These are phyloP conservation scores for Pythium guiyangense DNA, from an alignment of 352 stramenopile genomes.

Conservation along the genomic window DNA sequence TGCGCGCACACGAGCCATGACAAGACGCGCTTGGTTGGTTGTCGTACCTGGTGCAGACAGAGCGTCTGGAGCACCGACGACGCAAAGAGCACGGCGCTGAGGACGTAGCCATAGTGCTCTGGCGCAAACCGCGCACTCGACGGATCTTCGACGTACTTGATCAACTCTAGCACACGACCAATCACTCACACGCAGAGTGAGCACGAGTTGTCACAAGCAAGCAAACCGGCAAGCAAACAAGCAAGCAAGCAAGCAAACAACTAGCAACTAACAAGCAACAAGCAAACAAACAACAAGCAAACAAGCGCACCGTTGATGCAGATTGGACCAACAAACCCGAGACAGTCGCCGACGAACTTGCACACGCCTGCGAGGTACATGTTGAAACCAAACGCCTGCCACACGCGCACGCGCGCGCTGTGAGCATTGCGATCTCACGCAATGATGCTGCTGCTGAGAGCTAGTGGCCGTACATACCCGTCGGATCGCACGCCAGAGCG, in stretches of 20 bases:
- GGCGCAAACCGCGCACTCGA: constrained; percentile 33
- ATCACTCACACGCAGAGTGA: not conserved
- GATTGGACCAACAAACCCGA: constrained; percentile 88
- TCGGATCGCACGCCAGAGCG: constrained; percentile 42
- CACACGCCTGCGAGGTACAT: constrained; percentile 87
- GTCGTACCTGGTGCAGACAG: constrained; percentile 46
- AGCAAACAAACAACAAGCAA: not conserved
- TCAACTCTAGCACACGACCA: constrained; percentile 20
- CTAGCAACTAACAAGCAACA: not conserved
- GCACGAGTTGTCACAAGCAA: not conserved
- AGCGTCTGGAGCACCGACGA: constrained; percentile 46
- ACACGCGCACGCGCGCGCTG: constrained; percentile 17
- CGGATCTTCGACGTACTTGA: constrained; percentile 64
- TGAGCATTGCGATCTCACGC: not conserved
- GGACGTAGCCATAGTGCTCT: constrained; percentile 48
- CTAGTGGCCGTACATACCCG: constrained; percentile 12
- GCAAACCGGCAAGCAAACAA: not conserved
- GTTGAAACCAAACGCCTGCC: constrained; percentile 78
- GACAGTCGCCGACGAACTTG: constrained; percentile 91
- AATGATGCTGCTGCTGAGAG: no score
- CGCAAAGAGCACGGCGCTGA: constrained; percentile 41
- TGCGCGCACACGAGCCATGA: not conserved
- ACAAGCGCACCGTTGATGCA: constrained; percentile 29
- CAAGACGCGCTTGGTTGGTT: not conserved
- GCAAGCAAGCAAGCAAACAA: not conserved